Base-by-base conservation (phyloP, 768 basidiomycete genomes). In the Amanita rubescens region DNA sequence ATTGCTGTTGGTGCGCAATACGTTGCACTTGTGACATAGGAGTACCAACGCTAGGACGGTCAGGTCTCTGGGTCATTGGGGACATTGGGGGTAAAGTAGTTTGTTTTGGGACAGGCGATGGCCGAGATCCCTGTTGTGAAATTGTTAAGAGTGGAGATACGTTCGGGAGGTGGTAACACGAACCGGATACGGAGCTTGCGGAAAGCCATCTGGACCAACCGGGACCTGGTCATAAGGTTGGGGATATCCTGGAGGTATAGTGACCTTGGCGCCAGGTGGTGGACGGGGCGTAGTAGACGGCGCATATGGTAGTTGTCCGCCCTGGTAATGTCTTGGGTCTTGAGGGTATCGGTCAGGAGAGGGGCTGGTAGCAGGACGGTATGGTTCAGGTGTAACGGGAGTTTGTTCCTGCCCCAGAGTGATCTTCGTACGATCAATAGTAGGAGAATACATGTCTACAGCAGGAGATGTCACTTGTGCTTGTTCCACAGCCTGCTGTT, bases 361-460 rank as follows among this genome's bases (percentile, higher is more conserved):
- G 49, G 63, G 67, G 42, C 64, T 55, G 34, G 69, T 65, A 49
- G 66, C 61, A 30, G 69, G 74, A 47, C 75, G 71, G 24, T 71
- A 75, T 9, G 65, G 52, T 47, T 78, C 75, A 32, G 63, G 50
- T 41, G 67, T 56, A 33, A 67, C 60, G 24, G 69, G 59, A 14
- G 58, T 59, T 35, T 67, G 54, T 54, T 79, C 79, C 20, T 70
- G 65, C 25, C 63, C 58, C 10, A 70, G 68, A 10, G 62, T 63
- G n/a, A 82, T 61, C 45, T 71, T 77, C 64, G 82, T 39, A 49
- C 74, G 72, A 24, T 75, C 80, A 67, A 81, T 69, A 9, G 66
- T 63, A 32, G 42, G 11, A 75, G 59, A n/a, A 25, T 49, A 15
- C 30, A 37, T 41, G n/a, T 55, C 54, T 19, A 32, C 19, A 25